Evolutionary conservation across 768 basidiomycete species (phyloP), one percentile per base, ranked within the genome.

Genomic region (Erythrobasidium yunnanense): DNA sequence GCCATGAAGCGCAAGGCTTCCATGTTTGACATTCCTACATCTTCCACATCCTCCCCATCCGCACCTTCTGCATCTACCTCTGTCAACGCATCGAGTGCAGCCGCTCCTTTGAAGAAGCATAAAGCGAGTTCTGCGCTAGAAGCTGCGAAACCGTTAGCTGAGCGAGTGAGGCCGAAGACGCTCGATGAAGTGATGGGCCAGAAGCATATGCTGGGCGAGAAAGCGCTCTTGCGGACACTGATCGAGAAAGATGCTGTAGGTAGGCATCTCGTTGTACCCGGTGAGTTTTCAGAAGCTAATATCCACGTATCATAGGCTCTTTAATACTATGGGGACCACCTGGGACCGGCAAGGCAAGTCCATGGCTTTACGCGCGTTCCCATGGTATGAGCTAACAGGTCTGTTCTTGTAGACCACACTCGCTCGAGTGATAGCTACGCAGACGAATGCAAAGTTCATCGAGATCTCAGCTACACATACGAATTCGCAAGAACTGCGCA

Each of bases 101-200:
- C 50, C 42, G 22, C 23, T 18, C 3, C 42, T 15, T 3, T 23
- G 13, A 66, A 58, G 34, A 60, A 55, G 22, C 32, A 50, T 29
- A 68, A 69, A 30, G 73, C 73, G 66, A 72, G 71, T 25, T 69
- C 68, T 4, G 66, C 75, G 57, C 11, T 76, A 1, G 70, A 77
- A 32, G 66, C 72, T 20, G 78, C 80, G 15, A 76, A 79, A 1
- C 86, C 86, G 0, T 76, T 90, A 0, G 86, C 89, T 0, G 88
- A 90, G 72, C 80, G 81, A 20, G 79, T 89, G 46, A 80, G 88
- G 7, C 88, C 88, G 1, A 79, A 77, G 13, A 75, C 74, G 2
- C 76, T 90, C 18, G 80, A 81, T 1, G 83, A 87, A 1, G 86
- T 87, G 67, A 77, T 89, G 29, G 88, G 88, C 1, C 88, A 91